Evolutionary conservation across 192 early-diverging fungal species (phyloP).

Genomic region (Pilaira anomala): DNA sequence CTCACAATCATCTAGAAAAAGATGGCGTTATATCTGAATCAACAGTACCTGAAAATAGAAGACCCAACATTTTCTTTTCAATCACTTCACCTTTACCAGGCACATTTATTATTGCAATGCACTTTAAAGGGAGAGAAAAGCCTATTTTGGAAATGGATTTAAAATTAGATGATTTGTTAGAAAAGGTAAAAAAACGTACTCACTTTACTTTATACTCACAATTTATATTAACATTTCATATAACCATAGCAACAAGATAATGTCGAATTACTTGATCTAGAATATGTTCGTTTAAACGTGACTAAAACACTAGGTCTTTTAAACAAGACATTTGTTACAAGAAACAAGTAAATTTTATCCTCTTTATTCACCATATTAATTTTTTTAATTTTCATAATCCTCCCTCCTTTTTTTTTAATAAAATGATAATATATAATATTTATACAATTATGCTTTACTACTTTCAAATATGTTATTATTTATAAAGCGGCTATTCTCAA

Average conservation of each 20-base stretch:
- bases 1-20: slow-evolving; percentile 80
- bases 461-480: too few relatives aligned
- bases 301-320: slow-evolving; percentile 72
- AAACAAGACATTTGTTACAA: slow-evolving; percentile 76
- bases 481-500: too few relatives aligned
- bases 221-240: neutral
- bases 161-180: slow-evolving; percentile 78
- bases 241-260: slow-evolving; percentile 89
- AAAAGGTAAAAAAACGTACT: slow-evolving; percentile 51
- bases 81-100: slow-evolving; percentile 85
- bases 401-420: neutral
- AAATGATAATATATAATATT: neutral
- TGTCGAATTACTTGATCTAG: slow-evolving; percentile 80
- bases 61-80: slow-evolving; percentile 85
- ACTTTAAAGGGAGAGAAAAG: slow-evolving; percentile 86
- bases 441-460: neutral
- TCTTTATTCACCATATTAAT: neutral
- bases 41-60: slow-evolving; percentile 86
- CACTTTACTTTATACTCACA: neutral
- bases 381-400: neutral
- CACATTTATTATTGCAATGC: slow-evolving; percentile 85
- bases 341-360: slow-evolving; percentile 39
- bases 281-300: slow-evolving; percentile 92
- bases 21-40: slow-evolving; percentile 90
- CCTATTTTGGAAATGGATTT: slow-evolving; percentile 96